Evolutionary conservation across 441 rosid species (phyloP), one percentile per base, ranked within the genome.

Genomic region (Erodium texanum): DNA sequence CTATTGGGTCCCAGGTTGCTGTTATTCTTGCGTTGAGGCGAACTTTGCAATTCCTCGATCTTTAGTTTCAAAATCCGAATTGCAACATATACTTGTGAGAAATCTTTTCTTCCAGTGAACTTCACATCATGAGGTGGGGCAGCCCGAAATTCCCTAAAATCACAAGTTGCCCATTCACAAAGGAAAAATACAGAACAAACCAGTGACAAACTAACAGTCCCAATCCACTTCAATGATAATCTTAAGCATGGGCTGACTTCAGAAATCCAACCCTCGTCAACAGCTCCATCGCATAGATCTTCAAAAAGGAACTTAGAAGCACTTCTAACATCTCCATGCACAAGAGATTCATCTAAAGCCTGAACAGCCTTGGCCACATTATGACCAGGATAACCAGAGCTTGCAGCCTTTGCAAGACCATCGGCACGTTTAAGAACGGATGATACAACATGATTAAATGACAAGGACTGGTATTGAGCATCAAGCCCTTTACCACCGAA

Each of bases 121-220:
- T 89, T 87, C 74, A 85, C 50, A 64, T 84, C 87, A 71, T 69
- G 70, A 75, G 90, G 87, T 16, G 84, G 81, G 67, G 84, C 83
- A 74, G 80, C 79, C 36, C 94, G 92, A 70, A 91, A 91, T 77
- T 93, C 95, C 76, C 99, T 84, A 75, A 85, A 96, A 70, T 88
- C 93, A 80, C 97, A 93, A 1, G 97, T 91, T 66, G 99, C 99
- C 99, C 99, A 96, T 82, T 96, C 99, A 52, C 96, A 84, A 72
- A 96, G 94, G 75, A 91, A 86, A 79, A 96, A 96, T 18, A 87
- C 85, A 11, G 96, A 89, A 77, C 85, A 83, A 77, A 93, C 71
- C 70, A 88, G 83, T 48, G 98, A 84, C 78, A 82, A 74, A 77
- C 79, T 86, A 69, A 85, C 83, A 62, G 85, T 79, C 69, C 87